Base-by-base conservation (phyloP, 345 rosid genomes). In the Passiflora organensis region DNA sequence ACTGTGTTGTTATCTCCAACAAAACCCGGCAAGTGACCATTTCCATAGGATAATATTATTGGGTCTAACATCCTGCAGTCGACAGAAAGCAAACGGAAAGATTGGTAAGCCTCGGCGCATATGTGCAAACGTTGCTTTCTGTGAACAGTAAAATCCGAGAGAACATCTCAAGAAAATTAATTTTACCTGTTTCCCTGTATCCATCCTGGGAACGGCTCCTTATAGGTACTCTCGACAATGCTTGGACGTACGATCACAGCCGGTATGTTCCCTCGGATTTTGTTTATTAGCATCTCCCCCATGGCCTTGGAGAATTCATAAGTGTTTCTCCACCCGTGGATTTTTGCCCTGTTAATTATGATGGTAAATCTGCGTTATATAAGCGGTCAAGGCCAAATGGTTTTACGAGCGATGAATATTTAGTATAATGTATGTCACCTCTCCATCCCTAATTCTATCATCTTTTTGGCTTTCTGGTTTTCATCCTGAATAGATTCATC, bases 251-350 rank as follows among this genome's bases (percentile, higher is more conserved):
- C 16, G 13, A 71, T 68, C 9, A 62, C 62, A 9, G 67, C 59
- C 2, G 74, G 66, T 8, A 71, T 23, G n/a, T 58, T 47, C 21
- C 32, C 68, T 50, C 59, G 60, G 10, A 43, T 15, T 43, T 43
- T 25, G 20, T 51, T 28, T 10, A 71, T 44, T 8, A 57, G 6
- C 69, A 57, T 68, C 58, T 76, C 80, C 0, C 76, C 76, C 76
- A 71, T 71, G 16, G 80, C 80, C 39, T 76, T 76, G 16, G 79
- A 58, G 48, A 75, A 60, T 16, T 25, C 56, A 37, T 72, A 76
- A 9, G 56, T 43, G 42, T 58, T 60, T 34, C n/a, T 18, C 77
- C 74, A 76, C 19, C 77, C 80, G 39, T 62, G 54, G 10, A 25
- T 49, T 63, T 23, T 55, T 17, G 80, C 77, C 56, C 76, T 75